These are phyloP conservation scores for Cucurbita argyrosperma DNA, from an alignment of 306 rosid genomes.

Conservation along the genomic window DNA sequence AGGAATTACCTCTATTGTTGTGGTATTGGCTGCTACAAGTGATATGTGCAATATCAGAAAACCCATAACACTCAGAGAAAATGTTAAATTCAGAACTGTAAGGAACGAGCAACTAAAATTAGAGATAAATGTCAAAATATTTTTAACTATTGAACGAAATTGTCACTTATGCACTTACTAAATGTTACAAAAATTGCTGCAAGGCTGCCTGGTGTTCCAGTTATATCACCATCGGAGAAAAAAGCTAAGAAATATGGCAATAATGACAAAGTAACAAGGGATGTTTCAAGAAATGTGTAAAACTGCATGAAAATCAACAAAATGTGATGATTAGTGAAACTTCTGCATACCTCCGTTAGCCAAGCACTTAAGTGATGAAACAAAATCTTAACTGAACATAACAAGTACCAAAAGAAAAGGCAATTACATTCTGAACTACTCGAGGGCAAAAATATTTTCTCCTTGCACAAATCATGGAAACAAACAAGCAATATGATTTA, in stretches of 20 bases:
- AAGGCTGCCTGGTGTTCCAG: conserved; percentile 35
- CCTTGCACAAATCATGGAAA: background rate
- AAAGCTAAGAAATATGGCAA: conserved; percentile 44
- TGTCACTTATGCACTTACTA: conserved; percentile 28
- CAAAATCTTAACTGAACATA: background rate
- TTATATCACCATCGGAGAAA: conserved; percentile 45
- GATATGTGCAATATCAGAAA: conserved; percentile 54
- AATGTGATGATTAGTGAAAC: conserved; percentile 1
- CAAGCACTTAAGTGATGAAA: background rate
- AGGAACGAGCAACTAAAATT: background rate
- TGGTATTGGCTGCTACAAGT: conserved; percentile 45
- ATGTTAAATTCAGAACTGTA: conserved; percentile 60
- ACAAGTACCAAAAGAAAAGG: background rate
- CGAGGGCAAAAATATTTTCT: background rate
- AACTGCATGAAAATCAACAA: conserved; percentile 32
- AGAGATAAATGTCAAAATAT: background rate
- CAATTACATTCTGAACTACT: background rate
- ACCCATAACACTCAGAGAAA: conserved; percentile 48
- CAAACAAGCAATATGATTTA: background rate
- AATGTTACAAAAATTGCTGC: conserved; percentile 55
- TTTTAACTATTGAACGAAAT: background rate
- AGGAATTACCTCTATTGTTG: conserved; percentile 52
- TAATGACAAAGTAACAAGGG: conserved; percentile 45
- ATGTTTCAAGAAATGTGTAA: conserved; percentile 60
- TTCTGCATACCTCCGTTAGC: background rate